Evolutionary conservation across 2,329 filamentous ascomycete genomes (phyloP).

Genomic region (Calonectria naviculata): DNA sequence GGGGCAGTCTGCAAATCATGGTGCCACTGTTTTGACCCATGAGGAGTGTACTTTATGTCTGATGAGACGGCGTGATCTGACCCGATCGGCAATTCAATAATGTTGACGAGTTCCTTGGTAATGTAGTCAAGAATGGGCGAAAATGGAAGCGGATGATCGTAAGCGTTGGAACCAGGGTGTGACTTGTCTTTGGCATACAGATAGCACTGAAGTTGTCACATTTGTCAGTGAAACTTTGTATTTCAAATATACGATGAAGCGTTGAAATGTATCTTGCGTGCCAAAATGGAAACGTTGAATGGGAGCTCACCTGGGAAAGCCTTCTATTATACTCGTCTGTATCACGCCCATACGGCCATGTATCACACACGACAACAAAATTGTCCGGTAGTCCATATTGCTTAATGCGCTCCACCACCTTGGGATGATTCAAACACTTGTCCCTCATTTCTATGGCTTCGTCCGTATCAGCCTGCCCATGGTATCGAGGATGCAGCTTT

Average conservation of each 20-base stretch:
- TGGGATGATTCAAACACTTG: conserved; percentile 16
- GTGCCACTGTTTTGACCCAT: conserved; percentile 56
- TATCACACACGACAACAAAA: conserved; percentile 16
- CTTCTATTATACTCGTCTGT: not conserved
- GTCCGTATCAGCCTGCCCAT: conserved; percentile 21
- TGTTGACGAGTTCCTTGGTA: conserved; percentile 22
- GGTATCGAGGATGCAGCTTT: conserved; percentile 16
- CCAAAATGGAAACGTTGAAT: not conserved
- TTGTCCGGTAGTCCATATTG: conserved; percentile 13
- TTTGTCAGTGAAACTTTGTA: not conserved
- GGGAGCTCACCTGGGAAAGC: conserved; percentile 14
- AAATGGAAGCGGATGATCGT: conserved; percentile 29
- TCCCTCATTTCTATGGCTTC: conserved; percentile 21
- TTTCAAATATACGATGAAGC: not conserved
- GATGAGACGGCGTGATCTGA: conserved; percentile 16
- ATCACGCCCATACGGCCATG: conserved; percentile 22
- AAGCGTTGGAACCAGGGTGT: conserved; percentile 26
- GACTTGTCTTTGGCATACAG: conserved; percentile 17
- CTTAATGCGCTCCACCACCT: conserved; percentile 16
- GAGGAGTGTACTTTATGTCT: conserved; percentile 11
- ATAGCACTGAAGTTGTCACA: conserved; percentile 3
- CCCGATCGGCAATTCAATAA: conserved; percentile 26
- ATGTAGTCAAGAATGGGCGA: conserved; percentile 32
- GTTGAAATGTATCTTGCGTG: not conserved
- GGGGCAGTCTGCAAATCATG: conserved; percentile 48